Percentiles rank a stretch among this genome's conserved stretches.
Conservation (phyloP, 2,329 filamentous ascomycete species). For the Fusarium sp. region DNA sequence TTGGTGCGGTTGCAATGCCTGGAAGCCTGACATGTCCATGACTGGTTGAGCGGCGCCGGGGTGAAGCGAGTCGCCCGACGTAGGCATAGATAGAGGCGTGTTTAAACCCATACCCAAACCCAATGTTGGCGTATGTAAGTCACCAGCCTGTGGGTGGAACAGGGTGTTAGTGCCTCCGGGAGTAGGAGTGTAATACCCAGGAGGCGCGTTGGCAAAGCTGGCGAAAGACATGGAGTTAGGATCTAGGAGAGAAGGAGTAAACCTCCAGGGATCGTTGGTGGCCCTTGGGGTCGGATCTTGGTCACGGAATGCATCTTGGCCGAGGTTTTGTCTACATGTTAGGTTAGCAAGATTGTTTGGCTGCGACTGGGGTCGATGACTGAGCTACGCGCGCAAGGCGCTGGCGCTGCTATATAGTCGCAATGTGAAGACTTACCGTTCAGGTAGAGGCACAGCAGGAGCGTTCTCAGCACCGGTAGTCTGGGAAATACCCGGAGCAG, state of each 20-base stretch:
- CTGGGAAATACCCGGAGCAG: conserved; percentile 54
- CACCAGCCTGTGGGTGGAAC: conserved; percentile 85
- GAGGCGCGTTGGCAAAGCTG: conserved; percentile 80
- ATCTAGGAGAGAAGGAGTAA: conserved; percentile 90
- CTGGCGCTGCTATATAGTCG: background rate
- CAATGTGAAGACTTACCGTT: conserved; percentile 45
- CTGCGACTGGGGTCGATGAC: background rate
- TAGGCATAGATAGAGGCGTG: conserved; percentile 83
- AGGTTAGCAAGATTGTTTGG: conserved; percentile 25
- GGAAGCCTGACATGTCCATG: conserved; percentile 77
- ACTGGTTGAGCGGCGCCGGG: conserved; percentile 61
- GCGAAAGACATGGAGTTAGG: conserved; percentile 85
- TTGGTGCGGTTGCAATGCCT: conserved; percentile 69
- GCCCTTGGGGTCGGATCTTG: conserved; percentile 86
- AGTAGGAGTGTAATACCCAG: conserved; percentile 89
- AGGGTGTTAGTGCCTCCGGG: conserved; percentile 83
- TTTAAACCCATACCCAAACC: conserved; percentile 80
- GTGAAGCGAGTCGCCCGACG: conserved; percentile 73
- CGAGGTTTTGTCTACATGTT: conserved; percentile 40
- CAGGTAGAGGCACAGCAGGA: conserved; percentile 40
- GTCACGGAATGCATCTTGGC: conserved; percentile 64
- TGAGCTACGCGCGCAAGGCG: background rate
- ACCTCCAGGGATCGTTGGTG: conserved; percentile 83
- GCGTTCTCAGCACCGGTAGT: conserved; percentile 48
- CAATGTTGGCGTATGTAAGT: conserved; percentile 85